Evolutionary conservation across 345 rosid species (phyloP).

Genomic region (Aquilaria yunnanensis): DNA sequence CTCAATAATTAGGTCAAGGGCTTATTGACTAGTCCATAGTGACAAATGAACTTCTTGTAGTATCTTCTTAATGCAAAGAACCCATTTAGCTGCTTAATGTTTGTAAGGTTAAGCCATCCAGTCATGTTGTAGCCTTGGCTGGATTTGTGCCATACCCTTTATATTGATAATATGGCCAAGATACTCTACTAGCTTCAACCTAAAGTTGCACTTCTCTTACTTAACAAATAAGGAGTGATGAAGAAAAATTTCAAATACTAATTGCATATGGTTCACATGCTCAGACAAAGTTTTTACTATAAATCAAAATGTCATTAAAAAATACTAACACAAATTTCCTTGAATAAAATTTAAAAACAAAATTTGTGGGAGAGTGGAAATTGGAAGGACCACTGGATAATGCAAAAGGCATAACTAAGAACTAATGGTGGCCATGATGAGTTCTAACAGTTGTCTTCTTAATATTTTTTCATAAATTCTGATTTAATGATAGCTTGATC

Average conservation of each 20-base stretch:
- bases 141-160: no score
- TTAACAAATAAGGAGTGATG: background rate
- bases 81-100: no score
- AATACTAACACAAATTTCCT: background rate
- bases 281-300: no score
- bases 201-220: conserved; percentile 2
- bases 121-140: no score
- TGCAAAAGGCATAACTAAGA: no score
- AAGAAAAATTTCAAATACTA: background rate
- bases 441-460: background rate
- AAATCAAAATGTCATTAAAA: no score
- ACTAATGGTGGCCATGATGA: no score
- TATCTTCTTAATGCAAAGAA: no score
- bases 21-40: background rate
- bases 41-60: no score
- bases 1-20: background rate
- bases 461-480: background rate
- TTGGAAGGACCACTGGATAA: background rate
- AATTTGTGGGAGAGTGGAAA: background rate
- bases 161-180: no score
- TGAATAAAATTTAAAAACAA: background rate
- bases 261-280: background rate
- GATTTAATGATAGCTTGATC: background rate
- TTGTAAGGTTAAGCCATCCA: no score
- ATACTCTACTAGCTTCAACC: background rate